These are phyloP conservation scores for Pestalotiopsis sp. DNA, from an alignment of 2,329 filamentous ascomycete species.

Conservation along the genomic window DNA sequence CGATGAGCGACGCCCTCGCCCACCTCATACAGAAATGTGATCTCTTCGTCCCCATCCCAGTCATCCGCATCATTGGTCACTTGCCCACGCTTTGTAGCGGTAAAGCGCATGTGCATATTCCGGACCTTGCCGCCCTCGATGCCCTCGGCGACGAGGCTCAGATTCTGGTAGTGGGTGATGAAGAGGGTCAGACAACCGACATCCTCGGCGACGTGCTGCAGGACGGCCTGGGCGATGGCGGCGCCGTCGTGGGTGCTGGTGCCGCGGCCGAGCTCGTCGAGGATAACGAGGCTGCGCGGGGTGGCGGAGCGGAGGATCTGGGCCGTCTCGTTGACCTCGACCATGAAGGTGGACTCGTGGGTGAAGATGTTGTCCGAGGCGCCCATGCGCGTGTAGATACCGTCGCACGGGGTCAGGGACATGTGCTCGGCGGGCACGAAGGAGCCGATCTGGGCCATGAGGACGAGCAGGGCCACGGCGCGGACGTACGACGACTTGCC, in stretches of 20 bases:
- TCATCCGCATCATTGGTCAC: not conserved
- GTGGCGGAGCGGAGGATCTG: constrained; percentile 90
- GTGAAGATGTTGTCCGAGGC: constrained; percentile 95
- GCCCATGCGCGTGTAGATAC: constrained; percentile 93
- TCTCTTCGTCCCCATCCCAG: constrained; percentile 63
- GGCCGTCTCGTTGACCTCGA: constrained; percentile 90
- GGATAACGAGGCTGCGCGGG: constrained; percentile 79
- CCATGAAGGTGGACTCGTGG: constrained; percentile 96
- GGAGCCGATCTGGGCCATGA: constrained; percentile 93
- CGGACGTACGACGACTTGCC: constrained; percentile 98
- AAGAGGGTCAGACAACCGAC: constrained; percentile 82
- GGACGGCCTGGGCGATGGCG: constrained; percentile 89
- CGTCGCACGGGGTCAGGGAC: constrained; percentile 79
- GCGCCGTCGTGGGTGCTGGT: constrained; percentile 96
- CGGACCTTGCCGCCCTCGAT: constrained; percentile 64
- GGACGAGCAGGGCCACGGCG: constrained; percentile 83
- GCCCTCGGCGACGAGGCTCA: constrained; percentile 68
- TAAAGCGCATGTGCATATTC: constrained; percentile 96
- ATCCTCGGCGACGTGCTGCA: constrained; percentile 78
- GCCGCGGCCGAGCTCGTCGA: constrained; percentile 92
- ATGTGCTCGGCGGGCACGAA: constrained; percentile 83
- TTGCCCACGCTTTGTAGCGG: constrained; percentile 26
- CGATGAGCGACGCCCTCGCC: constrained; percentile 89
- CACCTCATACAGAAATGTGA: constrained; percentile 94
- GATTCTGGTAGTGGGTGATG: constrained; percentile 95